Percentiles rank a stretch among this genome's conserved stretches.
Evolutionary conservation across 1,284 basidiomycete species (phyloP).

Genomic region (Mycena sp.): DNA sequence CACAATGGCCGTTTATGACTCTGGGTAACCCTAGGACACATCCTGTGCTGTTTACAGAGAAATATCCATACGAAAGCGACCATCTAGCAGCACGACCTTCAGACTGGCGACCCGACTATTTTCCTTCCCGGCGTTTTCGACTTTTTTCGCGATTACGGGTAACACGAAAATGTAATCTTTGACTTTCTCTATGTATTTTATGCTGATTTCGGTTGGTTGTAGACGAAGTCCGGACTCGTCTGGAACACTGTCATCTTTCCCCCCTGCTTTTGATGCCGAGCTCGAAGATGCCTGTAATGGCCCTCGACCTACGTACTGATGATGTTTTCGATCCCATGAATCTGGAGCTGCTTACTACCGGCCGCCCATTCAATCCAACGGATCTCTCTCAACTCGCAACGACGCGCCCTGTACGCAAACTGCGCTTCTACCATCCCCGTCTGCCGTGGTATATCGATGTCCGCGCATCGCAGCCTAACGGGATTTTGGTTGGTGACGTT

Average conservation of each 20-base stretch:
- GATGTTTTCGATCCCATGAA: constrained; percentile 13
- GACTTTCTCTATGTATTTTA: neutral
- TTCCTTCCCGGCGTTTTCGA: constrained; percentile 19
- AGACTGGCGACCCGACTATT: constrained; percentile 27
- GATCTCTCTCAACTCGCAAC: constrained; percentile 27
- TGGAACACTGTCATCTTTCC: constrained; percentile 20
- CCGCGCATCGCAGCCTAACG: constrained; percentile 20
- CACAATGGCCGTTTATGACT: neutral
- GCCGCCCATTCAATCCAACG: constrained; percentile 17
- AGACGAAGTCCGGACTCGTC: constrained; percentile 9
- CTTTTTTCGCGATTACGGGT: constrained; percentile 9
- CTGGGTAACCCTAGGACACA: neutral
- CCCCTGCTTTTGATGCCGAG: constrained; percentile 24
- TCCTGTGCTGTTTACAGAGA: constrained; percentile 14
- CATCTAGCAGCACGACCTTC: constrained; percentile 17
- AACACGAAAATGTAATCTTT: neutral
- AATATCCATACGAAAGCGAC: constrained; percentile 8
- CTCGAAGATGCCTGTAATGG: constrained; percentile 13
- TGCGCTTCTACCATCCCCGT: constrained; percentile 28
- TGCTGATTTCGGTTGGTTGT: neutral
- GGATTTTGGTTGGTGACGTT: constrained; percentile 28
- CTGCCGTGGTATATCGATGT: constrained; percentile 34
- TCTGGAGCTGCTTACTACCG: constrained; percentile 22
- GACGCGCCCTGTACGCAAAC: constrained; percentile 3
- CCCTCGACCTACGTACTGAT: constrained; percentile 24